Evolutionary conservation across 176 grass and related monocot species (phyloP).

Genomic region (Musa itinerans): DNA sequence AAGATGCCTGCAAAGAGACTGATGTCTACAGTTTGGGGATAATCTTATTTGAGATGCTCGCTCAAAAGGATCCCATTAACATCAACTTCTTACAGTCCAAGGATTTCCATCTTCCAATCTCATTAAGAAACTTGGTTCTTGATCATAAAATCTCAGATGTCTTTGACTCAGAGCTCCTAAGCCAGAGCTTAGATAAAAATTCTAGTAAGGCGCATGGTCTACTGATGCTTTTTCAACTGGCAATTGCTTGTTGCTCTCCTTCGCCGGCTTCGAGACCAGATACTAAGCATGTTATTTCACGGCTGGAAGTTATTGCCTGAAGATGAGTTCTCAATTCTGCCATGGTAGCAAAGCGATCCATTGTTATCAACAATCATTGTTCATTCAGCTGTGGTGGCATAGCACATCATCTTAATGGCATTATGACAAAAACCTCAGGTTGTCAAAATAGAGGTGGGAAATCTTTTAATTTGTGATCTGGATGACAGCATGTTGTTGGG

Average conservation of each 20-base stretch:
- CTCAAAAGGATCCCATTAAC: slow-evolving; percentile 49
- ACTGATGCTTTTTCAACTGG: slow-evolving; percentile 17
- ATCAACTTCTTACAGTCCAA: slow-evolving; percentile 11
- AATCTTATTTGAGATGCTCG: slow-evolving; percentile 71
- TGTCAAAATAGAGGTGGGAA: not conserved
- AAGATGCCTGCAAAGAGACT: slow-evolving; percentile 50
- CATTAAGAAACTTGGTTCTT: slow-evolving; percentile 13
- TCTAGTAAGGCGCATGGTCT: slow-evolving; percentile 15
- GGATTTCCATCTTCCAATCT: slow-evolving; percentile 10
- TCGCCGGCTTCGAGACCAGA: slow-evolving; percentile 18
- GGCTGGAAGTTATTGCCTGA: slow-evolving; percentile 9
- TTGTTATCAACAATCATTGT: not conserved
- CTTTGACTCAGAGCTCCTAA: slow-evolving; percentile 17
- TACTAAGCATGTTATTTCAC: not conserved
- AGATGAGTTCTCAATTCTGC: not conserved
- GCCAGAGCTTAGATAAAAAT: slow-evolving; percentile 2
- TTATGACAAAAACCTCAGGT: not conserved
- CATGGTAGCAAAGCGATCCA: not conserved
- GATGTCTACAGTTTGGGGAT: slow-evolving; percentile 49
- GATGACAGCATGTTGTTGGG: not conserved
- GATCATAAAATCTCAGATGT: slow-evolving; percentile 16
- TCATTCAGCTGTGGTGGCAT: not conserved
- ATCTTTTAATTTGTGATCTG: not conserved
- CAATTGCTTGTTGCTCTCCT: slow-evolving; percentile 25
- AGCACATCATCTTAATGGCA: not conserved